phyloP scores from a whole-genome alignment of 495 filamentous ascomycete species.

The Clavariopsis aquatica region DNA sequence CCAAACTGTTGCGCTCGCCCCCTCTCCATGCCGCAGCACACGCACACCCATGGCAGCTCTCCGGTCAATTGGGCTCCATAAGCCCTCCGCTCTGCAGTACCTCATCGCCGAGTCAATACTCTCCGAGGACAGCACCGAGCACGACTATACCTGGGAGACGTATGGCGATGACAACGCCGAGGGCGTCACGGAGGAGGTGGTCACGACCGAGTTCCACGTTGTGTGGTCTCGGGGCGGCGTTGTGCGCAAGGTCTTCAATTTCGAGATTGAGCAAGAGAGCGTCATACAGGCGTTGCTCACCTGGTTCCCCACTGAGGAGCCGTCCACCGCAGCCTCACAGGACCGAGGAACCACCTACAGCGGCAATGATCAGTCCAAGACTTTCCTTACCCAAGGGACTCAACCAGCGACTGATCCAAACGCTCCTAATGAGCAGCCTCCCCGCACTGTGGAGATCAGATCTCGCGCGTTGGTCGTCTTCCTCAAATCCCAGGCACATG shows the following conservation, averaged over 20 bases:
- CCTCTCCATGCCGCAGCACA: slow-evolving; percentile 26
- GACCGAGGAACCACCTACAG: not conserved
- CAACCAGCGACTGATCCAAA: slow-evolving; percentile 32
- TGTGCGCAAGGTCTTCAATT: slow-evolving; percentile 81
- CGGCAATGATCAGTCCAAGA: slow-evolving; percentile 18
- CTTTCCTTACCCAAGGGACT: slow-evolving; percentile 26
- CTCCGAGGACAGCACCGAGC: slow-evolving; percentile 62
- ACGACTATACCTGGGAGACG: slow-evolving; percentile 74
- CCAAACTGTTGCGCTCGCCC: not conserved
- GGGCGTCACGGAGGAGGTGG: slow-evolving; percentile 69
- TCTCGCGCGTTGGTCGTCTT: slow-evolving; percentile 83
- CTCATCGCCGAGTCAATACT: slow-evolving; percentile 80
- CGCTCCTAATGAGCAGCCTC: not conserved
- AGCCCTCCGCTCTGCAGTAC: slow-evolving; percentile 78
- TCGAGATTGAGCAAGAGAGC: slow-evolving; percentile 81
- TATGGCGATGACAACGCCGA: slow-evolving; percentile 43
- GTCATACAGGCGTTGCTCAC: slow-evolving; percentile 83
- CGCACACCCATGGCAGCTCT: slow-evolving; percentile 72
- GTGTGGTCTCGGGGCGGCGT: slow-evolving; percentile 88
- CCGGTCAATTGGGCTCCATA: slow-evolving; percentile 83
- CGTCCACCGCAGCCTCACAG: not conserved
- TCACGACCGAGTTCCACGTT: slow-evolving; percentile 78
- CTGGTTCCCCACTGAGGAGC: slow-evolving; percentile 63
- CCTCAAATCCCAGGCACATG: slow-evolving; percentile 87
- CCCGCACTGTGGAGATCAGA: slow-evolving; percentile 25